A percentile compares a stretch with the other conserved stretches of the same genome.
Conservation (phyloP, 164 flowering plant species). For the Nelumbo lutea region DNA sequence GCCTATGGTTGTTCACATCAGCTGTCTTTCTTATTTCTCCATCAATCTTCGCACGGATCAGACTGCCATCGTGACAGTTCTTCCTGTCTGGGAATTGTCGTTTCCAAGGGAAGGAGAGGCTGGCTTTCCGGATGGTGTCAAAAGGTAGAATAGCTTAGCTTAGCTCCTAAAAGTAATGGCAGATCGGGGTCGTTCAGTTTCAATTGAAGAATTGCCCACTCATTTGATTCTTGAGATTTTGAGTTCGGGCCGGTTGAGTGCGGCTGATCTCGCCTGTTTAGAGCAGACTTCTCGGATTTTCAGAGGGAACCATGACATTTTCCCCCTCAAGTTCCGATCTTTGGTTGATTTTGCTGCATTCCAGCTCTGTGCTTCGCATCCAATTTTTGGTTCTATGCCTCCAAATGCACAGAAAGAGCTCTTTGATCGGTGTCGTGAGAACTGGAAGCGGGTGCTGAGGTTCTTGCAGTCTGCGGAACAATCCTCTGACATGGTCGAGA, state of each 20-base stretch:
- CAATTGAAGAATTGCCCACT: constrained; percentile 73
- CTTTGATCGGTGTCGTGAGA: constrained; percentile 55
- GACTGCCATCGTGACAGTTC: neutral
- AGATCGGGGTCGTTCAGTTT: constrained; percentile 30
- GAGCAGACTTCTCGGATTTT: constrained; percentile 68
- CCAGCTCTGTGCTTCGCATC: constrained; percentile 49
- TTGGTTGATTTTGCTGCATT: constrained; percentile 75
- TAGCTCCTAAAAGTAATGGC: constrained; percentile 27
- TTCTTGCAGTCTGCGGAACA: constrained; percentile 83
- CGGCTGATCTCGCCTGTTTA: constrained; percentile 57
- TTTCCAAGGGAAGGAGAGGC: constrained; percentile 1
- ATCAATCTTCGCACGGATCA: neutral
- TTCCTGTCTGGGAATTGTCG: neutral
- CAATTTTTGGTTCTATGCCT: constrained; percentile 38
- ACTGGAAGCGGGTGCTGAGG: constrained; percentile 86
- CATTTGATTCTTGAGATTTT: constrained; percentile 78
- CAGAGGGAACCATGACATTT: constrained; percentile 49
- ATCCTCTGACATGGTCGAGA: constrained; percentile 58
- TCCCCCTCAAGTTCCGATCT: constrained; percentile 54
- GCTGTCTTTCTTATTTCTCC: neutral
- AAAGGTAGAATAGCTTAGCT: neutral
- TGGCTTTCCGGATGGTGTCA: neutral
- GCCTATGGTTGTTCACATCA: constrained; percentile 4
- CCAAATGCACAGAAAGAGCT: constrained; percentile 36
- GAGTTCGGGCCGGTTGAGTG: constrained; percentile 54